Base-by-base conservation (phyloP, 1,284 basidiomycete genomes). In the Cerioporus squamosus region DNA sequence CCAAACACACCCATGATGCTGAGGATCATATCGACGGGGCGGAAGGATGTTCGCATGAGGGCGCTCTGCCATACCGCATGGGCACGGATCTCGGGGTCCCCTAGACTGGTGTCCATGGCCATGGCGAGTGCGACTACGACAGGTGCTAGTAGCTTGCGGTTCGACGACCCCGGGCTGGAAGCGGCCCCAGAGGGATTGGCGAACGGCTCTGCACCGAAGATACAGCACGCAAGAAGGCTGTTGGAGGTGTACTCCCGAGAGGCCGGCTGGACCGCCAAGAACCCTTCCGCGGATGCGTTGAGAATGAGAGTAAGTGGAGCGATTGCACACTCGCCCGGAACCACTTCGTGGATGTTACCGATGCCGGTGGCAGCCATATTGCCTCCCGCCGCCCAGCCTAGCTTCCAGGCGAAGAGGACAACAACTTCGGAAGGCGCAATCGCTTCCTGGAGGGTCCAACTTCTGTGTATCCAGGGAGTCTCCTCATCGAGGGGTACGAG, bases 1-100 rank as follows among this genome's bases (percentile, higher is more conserved):
- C 64, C 69, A 33, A 71, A 67, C 4, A 70, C 59, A 18, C 64
- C 66, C 68, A 68, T 68, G 57, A 70, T 67, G 53, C 68, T 70
- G 59, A 69, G 63, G 22, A 68, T 60, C 68, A 66, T 69, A 51
- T 70, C 69, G 26, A 68, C 64, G 9, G 66, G 67, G 44, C 61
- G 61, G 2, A 68, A 67, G 60, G 48, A 65, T 14, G 69, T 67
- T 26, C 66, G 61, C 61, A 68, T 62, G 29, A 65, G 48, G 5
- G 64, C 61, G 53, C 62, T 57, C 39, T 60, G 62, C 68, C 68
- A 71, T 3, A 67, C 55, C 7, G 60, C 53, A 12, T 63, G 55
- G 10, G 26, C 8, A 15, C 33, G 33, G 5, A 36, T 44, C 10
- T 57, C 55, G 6, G 23, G 20, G 31, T 51, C 49, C 12, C 33